phyloP scores from a whole-genome alignment of 768 basidiomycete species.

The Suillus hirtellus region DNA sequence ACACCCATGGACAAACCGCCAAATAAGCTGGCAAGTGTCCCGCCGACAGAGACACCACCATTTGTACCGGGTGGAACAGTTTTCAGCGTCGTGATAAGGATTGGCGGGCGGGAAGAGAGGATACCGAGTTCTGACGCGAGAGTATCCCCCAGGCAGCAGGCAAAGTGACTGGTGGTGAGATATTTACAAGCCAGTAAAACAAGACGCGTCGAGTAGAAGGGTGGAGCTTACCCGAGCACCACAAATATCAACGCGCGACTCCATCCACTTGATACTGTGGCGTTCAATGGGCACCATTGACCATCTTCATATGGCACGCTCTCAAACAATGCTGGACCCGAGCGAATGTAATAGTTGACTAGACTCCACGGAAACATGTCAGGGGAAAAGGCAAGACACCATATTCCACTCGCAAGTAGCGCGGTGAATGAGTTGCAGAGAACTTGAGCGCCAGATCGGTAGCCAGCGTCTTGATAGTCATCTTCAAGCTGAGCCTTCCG shows the following conservation, averaged over 20 bases:
- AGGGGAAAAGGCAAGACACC: slow-evolving; percentile 63
- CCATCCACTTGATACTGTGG: slow-evolving; percentile 44
- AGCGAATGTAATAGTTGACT: slow-evolving; percentile 13
- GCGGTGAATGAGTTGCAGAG: slow-evolving; percentile 77
- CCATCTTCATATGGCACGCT: slow-evolving; percentile 16
- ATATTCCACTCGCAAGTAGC: slow-evolving; percentile 55
- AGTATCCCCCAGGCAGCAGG: slow-evolving; percentile 88
- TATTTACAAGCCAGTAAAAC: slow-evolving; percentile 9
- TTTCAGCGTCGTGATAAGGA: slow-evolving; percentile 77
- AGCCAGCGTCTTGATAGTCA: slow-evolving; percentile 71
- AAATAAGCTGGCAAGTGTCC: slow-evolving; percentile 67
- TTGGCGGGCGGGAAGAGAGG: slow-evolving; percentile 64
- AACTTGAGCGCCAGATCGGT: slow-evolving; percentile 80
- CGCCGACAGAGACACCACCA: slow-evolving; percentile 77
- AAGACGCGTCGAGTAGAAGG: slow-evolving; percentile 3
- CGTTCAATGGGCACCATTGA: slow-evolving; percentile 65
- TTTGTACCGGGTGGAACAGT: slow-evolving; percentile 88
- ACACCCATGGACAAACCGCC: slow-evolving; percentile 77
- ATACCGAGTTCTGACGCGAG: slow-evolving; percentile 94
- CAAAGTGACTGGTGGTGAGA: slow-evolving; percentile 63
- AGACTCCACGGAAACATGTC: slow-evolving; percentile 40
- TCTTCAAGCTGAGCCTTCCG: slow-evolving; percentile 77
- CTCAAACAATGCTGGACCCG: slow-evolving; percentile 22
- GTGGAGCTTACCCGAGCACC: slow-evolving; percentile 57
- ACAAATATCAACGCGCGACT: slow-evolving; percentile 65